Percentiles rank a stretch among this genome's conserved stretches.
phyloP scores from a whole-genome alignment of 768 basidiomycete species.

The Mycena rosella region DNA sequence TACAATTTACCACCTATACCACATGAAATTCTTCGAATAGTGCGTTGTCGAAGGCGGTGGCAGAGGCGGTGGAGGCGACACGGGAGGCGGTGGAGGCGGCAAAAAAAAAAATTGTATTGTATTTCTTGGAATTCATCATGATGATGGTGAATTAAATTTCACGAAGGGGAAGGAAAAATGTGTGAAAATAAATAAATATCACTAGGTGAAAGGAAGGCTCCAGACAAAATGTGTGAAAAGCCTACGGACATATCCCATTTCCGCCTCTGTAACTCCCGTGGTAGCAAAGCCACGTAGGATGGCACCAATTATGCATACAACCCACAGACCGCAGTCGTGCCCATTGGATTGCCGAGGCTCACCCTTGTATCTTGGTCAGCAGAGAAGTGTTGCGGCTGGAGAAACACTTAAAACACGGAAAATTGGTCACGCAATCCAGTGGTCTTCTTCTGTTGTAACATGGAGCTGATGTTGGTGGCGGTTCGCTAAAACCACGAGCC shows the following conservation, averaged over 20 bases:
- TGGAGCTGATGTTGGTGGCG: slow-evolving; percentile 11
- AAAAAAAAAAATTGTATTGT: too few relatives aligned
- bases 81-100: too few relatives aligned
- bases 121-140: too few relatives aligned
- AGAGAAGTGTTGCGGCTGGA: too few relatives aligned
- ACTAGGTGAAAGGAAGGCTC: neutral
- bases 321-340: slow-evolving; percentile 42
- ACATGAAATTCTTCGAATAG: too few relatives aligned
- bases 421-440: slow-evolving; percentile 32
- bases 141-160: too few relatives aligned
- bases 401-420: neutral
- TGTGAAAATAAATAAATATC: too few relatives aligned
- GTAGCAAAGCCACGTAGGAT: slow-evolving; percentile 35
- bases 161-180: too few relatives aligned
- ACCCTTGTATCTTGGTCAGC: neutral
- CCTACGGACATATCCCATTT: neutral
- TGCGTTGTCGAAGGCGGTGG: too few relatives aligned
- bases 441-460: slow-evolving; percentile 24
- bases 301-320: slow-evolving; percentile 39
- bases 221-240: neutral
- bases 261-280: slow-evolving; percentile 19
- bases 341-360: slow-evolving; percentile 32
- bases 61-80: too few relatives aligned
- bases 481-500: slow-evolving; percentile 29
- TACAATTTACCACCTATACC: neutral